phyloP scores from a whole-genome alignment of 1,284 basidiomycete genomes.

The Microbotryum violaceum region DNA sequence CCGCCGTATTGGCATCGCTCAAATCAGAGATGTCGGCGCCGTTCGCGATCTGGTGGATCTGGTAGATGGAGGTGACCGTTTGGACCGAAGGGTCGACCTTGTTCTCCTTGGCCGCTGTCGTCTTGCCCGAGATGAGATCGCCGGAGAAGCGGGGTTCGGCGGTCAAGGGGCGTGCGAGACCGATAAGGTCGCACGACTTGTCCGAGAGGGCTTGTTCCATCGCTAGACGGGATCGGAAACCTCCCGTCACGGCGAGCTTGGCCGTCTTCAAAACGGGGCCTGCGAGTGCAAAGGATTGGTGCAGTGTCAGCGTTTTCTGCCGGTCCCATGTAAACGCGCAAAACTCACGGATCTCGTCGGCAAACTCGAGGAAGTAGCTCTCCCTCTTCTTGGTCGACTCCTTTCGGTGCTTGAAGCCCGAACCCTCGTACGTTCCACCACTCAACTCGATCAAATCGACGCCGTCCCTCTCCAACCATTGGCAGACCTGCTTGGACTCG shows the following conservation, averaged over 20 bases:
- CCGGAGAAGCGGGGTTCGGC: slow-evolving; percentile 46
- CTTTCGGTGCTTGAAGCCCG: slow-evolving; percentile 38
- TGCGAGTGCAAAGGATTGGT: slow-evolving; percentile 7
- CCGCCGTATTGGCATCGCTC: slow-evolving; percentile 17
- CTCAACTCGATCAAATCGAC: slow-evolving; percentile 51
- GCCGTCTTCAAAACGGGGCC: slow-evolving; percentile 39
- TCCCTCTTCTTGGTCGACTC: slow-evolving; percentile 43
- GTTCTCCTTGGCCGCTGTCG: slow-evolving; percentile 22
- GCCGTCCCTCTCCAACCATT: slow-evolving; percentile 45
- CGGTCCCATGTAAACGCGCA: neutral
- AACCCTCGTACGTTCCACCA: slow-evolving; percentile 46
- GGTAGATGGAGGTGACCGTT: slow-evolving; percentile 30
- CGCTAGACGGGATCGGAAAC: slow-evolving; percentile 45
- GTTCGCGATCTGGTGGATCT: slow-evolving; percentile 31
- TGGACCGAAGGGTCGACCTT: slow-evolving; percentile 23
- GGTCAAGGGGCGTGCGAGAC: slow-evolving; percentile 46
- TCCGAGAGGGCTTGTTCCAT: slow-evolving; percentile 42
- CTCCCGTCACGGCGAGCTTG: slow-evolving; percentile 48
- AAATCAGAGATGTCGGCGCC: slow-evolving; percentile 32
- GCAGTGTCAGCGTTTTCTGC: slow-evolving; percentile 3
- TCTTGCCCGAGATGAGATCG: slow-evolving; percentile 43
- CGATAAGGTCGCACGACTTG: slow-evolving; percentile 41
- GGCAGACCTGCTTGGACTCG: slow-evolving; percentile 46
- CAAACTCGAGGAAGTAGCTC: slow-evolving; percentile 46
- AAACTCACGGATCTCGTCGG: slow-evolving; percentile 41